Percentiles rank a stretch among this genome's conserved stretches.
These are phyloP conservation scores for Paulownia fortunei DNA, from an alignment of 257 asterid genomes.

Conservation along the genomic window DNA sequence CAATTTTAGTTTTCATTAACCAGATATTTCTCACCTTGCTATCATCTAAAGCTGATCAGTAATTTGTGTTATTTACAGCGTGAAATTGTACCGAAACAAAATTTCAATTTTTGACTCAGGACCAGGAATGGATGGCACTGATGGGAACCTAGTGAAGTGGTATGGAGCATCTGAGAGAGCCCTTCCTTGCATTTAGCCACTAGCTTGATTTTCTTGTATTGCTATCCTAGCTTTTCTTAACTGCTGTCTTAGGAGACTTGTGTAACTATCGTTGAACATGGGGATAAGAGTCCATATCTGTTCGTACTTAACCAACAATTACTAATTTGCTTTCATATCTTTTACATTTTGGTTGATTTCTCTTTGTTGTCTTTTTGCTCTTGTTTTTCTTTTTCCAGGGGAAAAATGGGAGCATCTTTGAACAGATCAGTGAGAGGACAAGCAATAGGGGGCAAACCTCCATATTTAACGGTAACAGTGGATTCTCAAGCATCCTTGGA, in stretches of 20 bases:
- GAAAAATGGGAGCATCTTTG: constrained; percentile 78
- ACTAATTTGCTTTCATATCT: neutral
- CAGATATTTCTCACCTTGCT: neutral
- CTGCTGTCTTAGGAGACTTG: neutral
- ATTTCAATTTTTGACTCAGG: constrained; percentile 72
- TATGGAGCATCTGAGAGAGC: constrained; percentile 30
- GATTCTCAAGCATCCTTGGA: neutral
- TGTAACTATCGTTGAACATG: neutral
- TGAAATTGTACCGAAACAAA: constrained; percentile 36
- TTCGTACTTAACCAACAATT: neutral
- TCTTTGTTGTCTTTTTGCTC: neutral
- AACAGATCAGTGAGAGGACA: constrained; percentile 51
- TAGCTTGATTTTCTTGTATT: neutral
- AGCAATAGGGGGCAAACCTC: constrained; percentile 75
- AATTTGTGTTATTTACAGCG: constrained; percentile 48
- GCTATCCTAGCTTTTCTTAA: neutral
- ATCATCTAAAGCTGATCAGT: constrained; percentile 16
- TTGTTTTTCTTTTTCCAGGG: constrained; percentile 48
- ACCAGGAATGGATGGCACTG: constrained; percentile 83
- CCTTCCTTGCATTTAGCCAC: neutral
- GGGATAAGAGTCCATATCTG: neutral
- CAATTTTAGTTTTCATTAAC: neutral
- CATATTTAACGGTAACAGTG: constrained; percentile 61
- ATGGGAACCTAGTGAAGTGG: constrained; percentile 72
- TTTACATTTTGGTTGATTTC: neutral